phyloP scores from a whole-genome alignment of 306 rosid species.

The Inga laurina region DNA sequence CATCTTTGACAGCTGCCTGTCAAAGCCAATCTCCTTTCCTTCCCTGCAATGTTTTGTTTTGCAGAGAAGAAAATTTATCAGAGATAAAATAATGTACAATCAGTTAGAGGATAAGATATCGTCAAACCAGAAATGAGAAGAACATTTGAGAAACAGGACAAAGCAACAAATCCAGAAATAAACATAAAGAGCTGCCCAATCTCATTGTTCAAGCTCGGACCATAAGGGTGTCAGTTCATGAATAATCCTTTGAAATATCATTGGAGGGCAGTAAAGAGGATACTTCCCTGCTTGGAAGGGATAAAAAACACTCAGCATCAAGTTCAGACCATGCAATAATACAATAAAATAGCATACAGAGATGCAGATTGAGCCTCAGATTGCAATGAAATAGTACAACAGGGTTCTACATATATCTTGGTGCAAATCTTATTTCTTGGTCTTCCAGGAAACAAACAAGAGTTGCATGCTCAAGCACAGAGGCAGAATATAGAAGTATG shows the following conservation, averaged over 20 bases:
- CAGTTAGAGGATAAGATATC: not conserved
- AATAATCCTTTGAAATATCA: not conserved
- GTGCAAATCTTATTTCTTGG: too few relatives aligned
- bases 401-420: not conserved
- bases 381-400: not conserved
- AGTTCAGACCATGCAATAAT: not conserved
- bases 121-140: not conserved
- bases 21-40: conserved; percentile 60
- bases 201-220: not conserved
- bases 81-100: not conserved
- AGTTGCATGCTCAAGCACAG: too few relatives aligned
- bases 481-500: too few relatives aligned
- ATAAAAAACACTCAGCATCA: not conserved
- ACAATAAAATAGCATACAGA: not conserved
- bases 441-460: too few relatives aligned
- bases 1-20: conserved; percentile 79
- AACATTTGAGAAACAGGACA: not conserved
- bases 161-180: not conserved
- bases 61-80: not conserved
- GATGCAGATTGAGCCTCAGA: not conserved
- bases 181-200: not conserved
- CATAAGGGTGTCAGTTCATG: not conserved
- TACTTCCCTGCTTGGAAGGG: not conserved
- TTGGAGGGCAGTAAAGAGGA: not conserved
- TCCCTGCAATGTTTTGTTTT: conserved; percentile 47